phyloP scores from a whole-genome alignment of 2,329 filamentous ascomycete genomes.

The Chaetothyriales sp. region DNA sequence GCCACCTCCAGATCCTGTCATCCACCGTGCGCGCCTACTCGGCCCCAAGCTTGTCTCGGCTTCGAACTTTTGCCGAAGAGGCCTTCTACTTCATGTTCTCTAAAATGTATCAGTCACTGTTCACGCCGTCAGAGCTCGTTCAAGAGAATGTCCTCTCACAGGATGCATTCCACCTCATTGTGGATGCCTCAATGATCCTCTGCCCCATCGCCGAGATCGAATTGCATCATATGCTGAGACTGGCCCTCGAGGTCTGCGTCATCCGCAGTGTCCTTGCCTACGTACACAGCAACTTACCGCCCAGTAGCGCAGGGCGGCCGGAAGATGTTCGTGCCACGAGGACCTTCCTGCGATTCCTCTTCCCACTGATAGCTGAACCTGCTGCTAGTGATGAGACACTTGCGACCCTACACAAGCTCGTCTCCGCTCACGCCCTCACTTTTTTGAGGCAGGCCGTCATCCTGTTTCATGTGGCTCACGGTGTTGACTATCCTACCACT shows the following conservation, averaged over 20 bases:
- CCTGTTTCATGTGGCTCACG: slow-evolving; percentile 74
- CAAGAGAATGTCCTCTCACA: slow-evolving; percentile 37
- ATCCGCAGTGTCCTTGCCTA: slow-evolving; percentile 59
- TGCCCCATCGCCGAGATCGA: slow-evolving; percentile 11
- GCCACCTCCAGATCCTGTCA: slow-evolving; percentile 73
- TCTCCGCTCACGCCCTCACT: slow-evolving; percentile 71
- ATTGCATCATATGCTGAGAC: slow-evolving; percentile 57
- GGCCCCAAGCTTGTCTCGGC: slow-evolving; percentile 52
- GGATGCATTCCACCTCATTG: slow-evolving; percentile 31
- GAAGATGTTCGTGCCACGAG: background rate
- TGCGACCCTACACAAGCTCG: slow-evolving; percentile 21
- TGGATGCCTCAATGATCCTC: slow-evolving; percentile 12
- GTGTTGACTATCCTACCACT: slow-evolving; percentile 69
- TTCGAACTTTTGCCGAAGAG: slow-evolving; percentile 52
- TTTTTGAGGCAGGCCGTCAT: slow-evolving; percentile 79
- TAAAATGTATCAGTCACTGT: background rate
- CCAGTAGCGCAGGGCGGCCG: background rate
- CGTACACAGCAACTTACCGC: background rate
- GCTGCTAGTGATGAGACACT: background rate
- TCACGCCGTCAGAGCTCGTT: background rate
- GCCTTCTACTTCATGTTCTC: slow-evolving; percentile 54
- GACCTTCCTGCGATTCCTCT: background rate
- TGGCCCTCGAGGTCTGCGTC: slow-evolving; percentile 86
- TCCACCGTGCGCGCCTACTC: slow-evolving; percentile 82
- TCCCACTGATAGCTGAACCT: background rate